These are phyloP conservation scores for Alternaria incomplexa DNA, from an alignment of 2,329 filamentous ascomycete species.

Conservation along the genomic window DNA sequence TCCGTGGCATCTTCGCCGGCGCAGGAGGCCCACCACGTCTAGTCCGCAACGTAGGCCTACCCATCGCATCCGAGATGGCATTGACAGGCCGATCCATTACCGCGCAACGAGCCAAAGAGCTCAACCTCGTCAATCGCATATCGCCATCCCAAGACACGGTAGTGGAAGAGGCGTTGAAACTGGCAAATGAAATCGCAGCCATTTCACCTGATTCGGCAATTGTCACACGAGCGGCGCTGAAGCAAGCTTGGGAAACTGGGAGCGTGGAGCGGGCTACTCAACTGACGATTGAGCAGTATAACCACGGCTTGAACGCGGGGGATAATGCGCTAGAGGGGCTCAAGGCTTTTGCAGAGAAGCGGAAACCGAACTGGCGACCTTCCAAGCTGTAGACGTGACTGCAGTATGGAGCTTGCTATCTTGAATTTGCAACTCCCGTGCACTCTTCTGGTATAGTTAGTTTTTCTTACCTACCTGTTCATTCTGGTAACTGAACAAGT, in stretches of 20 bases:
- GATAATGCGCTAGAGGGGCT: slow-evolving; percentile 60
- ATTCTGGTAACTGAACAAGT: neutral
- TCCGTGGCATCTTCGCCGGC: slow-evolving; percentile 61
- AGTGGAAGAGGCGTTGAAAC: slow-evolving; percentile 45
- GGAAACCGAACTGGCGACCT: slow-evolving; percentile 57
- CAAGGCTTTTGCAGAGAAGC: slow-evolving; percentile 60
- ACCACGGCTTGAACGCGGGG: slow-evolving; percentile 48
- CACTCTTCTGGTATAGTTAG: neutral
- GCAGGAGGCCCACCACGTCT: slow-evolving; percentile 61
- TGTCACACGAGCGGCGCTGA: slow-evolving; percentile 44
- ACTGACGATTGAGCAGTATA: slow-evolving; percentile 52
- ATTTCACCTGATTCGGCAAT: slow-evolving; percentile 49
- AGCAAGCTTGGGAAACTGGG: slow-evolving; percentile 42
- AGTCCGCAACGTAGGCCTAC: slow-evolving; percentile 57
- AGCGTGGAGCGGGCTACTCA: slow-evolving; percentile 50
- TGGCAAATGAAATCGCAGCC: slow-evolving; percentile 43
- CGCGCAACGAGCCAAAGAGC: slow-evolving; percentile 53
- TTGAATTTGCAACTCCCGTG: neutral
- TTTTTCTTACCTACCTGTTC: neutral
- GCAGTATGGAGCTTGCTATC: neutral
- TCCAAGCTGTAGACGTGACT: slow-evolving; percentile 49
- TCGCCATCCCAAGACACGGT: slow-evolving; percentile 42
- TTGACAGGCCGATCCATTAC: slow-evolving; percentile 56
- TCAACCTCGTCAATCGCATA: slow-evolving; percentile 52
- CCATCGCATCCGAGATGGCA: slow-evolving; percentile 58